Conservation (phyloP, 331 rosid genomes). For the Quercus lobata region DNA sequence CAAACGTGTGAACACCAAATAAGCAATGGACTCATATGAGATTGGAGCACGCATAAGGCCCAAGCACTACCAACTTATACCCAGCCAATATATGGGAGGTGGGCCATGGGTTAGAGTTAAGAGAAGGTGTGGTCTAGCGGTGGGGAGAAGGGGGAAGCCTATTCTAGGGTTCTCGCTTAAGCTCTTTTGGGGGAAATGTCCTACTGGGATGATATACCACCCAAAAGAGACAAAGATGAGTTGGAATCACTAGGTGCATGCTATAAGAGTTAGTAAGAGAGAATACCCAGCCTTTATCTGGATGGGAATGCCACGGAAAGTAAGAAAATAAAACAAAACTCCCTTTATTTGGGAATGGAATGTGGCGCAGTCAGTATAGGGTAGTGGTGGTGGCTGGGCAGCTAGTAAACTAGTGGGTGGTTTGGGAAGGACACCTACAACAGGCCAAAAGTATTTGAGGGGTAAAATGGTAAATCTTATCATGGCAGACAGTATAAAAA, state of each 20-base stretch:
- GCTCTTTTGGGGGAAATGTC: too few species aligned
- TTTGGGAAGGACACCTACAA: rapidly evolving
- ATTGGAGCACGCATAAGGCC: too few species aligned
- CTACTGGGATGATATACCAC: too few species aligned
- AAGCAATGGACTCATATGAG: rapidly evolving
- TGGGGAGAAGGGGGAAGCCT: too few species aligned
- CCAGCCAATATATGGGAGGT: rapidly evolving
- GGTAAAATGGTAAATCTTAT: too few species aligned
- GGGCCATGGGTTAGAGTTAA: too few species aligned
- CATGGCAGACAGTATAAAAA: too few species aligned
- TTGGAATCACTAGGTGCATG: rapidly evolving
- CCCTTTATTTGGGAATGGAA: too few species aligned
- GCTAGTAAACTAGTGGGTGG: rapidly evolving
- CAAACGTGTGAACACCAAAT: too few species aligned
- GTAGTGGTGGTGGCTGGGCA: rapidly evolving
- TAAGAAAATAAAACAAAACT: too few species aligned
- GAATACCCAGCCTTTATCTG: rapidly evolving
- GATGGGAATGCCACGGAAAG: rapidly evolving
- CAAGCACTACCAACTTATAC: rapidly evolving
- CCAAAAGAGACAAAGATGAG: rapidly evolving
- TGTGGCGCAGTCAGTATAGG: rapidly evolving
- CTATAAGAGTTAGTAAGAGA: too few species aligned
- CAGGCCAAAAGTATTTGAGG: too few species aligned
- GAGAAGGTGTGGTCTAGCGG: rapidly evolving
- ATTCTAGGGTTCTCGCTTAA: rapidly evolving